Base-by-base conservation (phyloP, 176 grass and related monocot genomes). In the Musa itinerans region DNA sequence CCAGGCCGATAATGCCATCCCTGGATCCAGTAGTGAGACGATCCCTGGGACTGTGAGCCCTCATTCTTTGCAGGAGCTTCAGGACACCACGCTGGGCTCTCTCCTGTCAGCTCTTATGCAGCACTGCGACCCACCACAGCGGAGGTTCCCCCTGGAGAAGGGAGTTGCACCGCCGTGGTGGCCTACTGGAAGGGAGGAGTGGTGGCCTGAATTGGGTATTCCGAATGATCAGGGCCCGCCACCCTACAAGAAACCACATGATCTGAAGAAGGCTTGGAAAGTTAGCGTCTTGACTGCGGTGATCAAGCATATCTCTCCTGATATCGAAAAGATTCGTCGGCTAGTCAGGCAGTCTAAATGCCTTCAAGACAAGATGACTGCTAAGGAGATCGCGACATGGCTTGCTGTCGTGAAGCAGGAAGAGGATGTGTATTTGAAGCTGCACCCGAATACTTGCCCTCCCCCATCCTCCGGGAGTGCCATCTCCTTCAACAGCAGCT, bases 221-320 rank as follows among this genome's bases (percentile, higher is more conserved):
- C 87, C 87, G 17, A 90, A 89, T 73, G 89, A 92, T 29, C 93
- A 92, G 51, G 85, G 89, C 14, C 85, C 87, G 0, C 93, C 89
- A 1, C 93, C 89, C 0, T 92, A 92, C 85, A 92, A 96, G 85
- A 96, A 96, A 56, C 92, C 92, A 6, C 92, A 96, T 82, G 92
- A 96, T 78, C 87, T 96, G n/a, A 96, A 96, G 83, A 96, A 96
- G 87, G 89, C 87, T 0, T 96, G 92, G 92, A 96, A 96, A 65
- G 92, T 96, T 14, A 87, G 92, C 73, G 92, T 96, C 62, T 84
- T 96, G 76, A 96, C 93, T 17, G 93, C 93, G 12, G 93, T 96
- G 11, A 96, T 96, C 79, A 96, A 92, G 83, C 93, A 96, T 83
- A 92, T 96, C 81, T 96, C 89, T 2, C 93, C 93, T 14, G 87